Conservation (phyloP, 1,284 basidiomycete species). For the Cryptococcus wingfieldii region DNA sequence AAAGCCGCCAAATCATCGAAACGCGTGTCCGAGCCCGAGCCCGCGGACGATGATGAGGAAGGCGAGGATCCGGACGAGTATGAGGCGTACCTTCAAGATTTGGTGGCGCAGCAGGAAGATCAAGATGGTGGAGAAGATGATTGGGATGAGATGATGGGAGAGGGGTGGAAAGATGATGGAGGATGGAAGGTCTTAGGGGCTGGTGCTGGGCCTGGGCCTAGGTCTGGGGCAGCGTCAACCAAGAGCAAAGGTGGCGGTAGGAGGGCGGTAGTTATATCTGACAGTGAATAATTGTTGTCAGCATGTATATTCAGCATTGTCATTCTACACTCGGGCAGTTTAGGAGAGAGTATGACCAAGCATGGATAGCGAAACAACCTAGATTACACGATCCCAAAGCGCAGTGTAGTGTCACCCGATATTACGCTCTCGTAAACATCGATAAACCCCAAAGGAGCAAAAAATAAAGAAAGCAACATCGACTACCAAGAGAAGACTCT, state of each 20-base stretch:
- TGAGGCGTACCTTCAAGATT: neutral
- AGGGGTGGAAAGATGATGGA: neutral
- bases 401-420: too few species aligned
- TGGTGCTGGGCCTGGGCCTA: neutral
- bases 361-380: too few species aligned
- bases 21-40: neutral
- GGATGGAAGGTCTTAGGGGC: constrained; percentile 1
- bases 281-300: too few species aligned
- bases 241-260: too few species aligned
- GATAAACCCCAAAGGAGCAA: too few species aligned
- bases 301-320: too few species aligned
- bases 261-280: too few species aligned
- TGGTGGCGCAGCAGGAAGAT: neutral
- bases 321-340: too few species aligned
- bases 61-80: constrained; percentile 6
- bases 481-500: constrained; percentile 28
- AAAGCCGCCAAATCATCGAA: neutral
- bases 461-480: too few species aligned
- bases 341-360: too few species aligned
- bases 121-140: constrained; percentile 2
- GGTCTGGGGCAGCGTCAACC: neutral
- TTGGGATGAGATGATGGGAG: constrained; percentile 2
- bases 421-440: too few species aligned
- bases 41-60: constrained; percentile 5
- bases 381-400: too few species aligned